A percentile compares a stretch with the other conserved stretches of the same genome.
Conservation (phyloP, 345 rosid species). For the Carallia pectinifolia region DNA sequence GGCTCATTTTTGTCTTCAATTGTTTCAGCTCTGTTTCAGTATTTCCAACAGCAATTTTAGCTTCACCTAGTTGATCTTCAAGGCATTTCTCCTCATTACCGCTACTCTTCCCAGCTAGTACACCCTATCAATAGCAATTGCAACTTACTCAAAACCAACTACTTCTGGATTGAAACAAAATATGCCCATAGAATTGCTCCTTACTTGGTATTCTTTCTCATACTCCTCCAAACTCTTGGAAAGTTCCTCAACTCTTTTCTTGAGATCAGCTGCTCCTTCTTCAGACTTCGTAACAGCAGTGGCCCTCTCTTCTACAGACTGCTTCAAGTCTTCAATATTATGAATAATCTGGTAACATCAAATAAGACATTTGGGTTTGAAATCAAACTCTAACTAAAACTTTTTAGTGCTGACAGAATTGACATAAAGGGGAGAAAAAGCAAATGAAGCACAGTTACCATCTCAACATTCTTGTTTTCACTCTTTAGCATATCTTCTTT, state of each 20-base stretch:
- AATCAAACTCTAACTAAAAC: neutral
- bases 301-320: conserved; percentile 69
- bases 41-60: conserved; percentile 84
- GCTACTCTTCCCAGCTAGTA: conserved; percentile 91
- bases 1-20: conserved; percentile 77
- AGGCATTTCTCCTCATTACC: conserved; percentile 96
- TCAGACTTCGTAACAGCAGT: conserved; percentile 71
- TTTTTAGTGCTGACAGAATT: neutral
- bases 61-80: conserved; percentile 93
- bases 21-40: conserved; percentile 86
- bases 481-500: conserved; percentile 73
- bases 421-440: conserved; percentile 10
- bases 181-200: conserved; percentile 1
- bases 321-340: conserved; percentile 74
- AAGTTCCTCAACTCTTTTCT: conserved; percentile 63
- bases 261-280: conserved; percentile 79
- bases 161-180: conserved; percentile 1
- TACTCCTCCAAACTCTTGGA: conserved; percentile 62
- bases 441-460: conserved; percentile 40
- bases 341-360: conserved; percentile 51
- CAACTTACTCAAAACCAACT: conserved; percentile 13
- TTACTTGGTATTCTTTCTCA: conserved; percentile 92
- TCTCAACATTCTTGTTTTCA: conserved; percentile 71
- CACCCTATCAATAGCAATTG: conserved; percentile 52
- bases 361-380: conserved; percentile 14